A percentile compares a stretch with the other conserved stretches of the same genome.
Evolutionary conservation across 345 rosid genomes (phyloP).

Genomic region (Populus simonii): DNA sequence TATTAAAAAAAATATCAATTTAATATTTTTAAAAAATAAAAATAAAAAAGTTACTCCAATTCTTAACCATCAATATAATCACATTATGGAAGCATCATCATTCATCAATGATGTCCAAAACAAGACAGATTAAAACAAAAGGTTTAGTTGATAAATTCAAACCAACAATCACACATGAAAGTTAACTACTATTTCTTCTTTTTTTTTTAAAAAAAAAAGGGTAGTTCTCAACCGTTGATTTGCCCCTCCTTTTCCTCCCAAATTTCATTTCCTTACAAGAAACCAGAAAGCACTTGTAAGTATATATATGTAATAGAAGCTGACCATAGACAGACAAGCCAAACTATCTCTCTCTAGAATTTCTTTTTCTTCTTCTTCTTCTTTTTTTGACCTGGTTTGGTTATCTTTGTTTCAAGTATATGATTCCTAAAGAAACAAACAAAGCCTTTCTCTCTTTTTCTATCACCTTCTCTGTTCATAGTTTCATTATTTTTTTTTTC

Average conservation of each 20-base stretch:
- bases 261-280: neutral
- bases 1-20: too few relatives aligned
- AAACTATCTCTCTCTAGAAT: slow-evolving; percentile 13
- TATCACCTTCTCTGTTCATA: neutral
- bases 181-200: neutral
- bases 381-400: neutral
- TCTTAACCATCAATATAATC: too few relatives aligned
- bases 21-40: too few relatives aligned
- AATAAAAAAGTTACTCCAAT: too few relatives aligned
- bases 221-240: neutral
- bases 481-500: neutral
- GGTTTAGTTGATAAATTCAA: neutral
- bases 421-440: slow-evolving; percentile 12
- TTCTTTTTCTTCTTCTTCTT: neutral
- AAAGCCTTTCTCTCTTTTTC: neutral
- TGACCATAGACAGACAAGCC: slow-evolving; percentile 4
- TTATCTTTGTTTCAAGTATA: neutral
- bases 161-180: neutral
- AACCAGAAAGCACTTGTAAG: neutral
- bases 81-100: neutral
- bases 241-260: slow-evolving; percentile 16
- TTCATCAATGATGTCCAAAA: neutral
- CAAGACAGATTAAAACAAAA: neutral
- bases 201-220: too few relatives aligned
- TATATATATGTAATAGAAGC: neutral